Percentiles rank a stretch among this genome's conserved stretches.
Conservation (phyloP, 257 asterid species). For the Jasminum sambac region DNA sequence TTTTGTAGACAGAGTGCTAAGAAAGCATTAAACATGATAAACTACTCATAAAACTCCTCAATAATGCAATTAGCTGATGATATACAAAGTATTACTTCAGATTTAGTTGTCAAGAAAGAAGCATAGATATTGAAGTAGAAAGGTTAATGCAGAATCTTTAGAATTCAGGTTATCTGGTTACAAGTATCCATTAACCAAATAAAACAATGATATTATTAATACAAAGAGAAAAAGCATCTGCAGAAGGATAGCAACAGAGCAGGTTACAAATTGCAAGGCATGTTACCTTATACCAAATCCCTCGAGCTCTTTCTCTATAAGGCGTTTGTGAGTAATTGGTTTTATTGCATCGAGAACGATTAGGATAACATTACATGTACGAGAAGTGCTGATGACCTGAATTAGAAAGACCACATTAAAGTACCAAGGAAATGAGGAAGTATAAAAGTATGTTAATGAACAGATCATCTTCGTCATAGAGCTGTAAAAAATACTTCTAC, state of each 20-base stretch:
- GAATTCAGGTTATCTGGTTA: constrained; percentile 15
- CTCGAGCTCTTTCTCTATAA: constrained; percentile 97
- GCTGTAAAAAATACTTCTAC: constrained; percentile 8
- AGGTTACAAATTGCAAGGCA: constrained; percentile 3
- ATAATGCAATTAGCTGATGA: no score
- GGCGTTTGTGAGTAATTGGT: constrained; percentile 95
- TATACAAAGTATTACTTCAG: no score
- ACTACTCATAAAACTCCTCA: no score
- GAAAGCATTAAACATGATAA: neutral
- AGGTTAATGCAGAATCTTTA: neutral
- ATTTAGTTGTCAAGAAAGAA: neutral
- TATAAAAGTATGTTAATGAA: constrained; percentile 15
- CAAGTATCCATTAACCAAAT: constrained; percentile 3
- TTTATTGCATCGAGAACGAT: constrained; percentile 98
- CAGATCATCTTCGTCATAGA: constrained; percentile 3
- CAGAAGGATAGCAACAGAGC: neutral
- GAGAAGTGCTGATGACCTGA: constrained; percentile 97
- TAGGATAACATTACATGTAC: constrained; percentile 92
- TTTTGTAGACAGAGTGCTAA: no score
- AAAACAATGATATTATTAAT: neutral
- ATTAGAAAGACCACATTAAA: constrained; percentile 20
- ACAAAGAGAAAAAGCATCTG: neutral
- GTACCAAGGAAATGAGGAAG: constrained; percentile 20
- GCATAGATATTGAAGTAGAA: neutral
- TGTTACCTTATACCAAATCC: constrained; percentile 96